Base-by-base conservation (phyloP, 2,329 filamentous ascomycete genomes). In the Pyrenochaeta sp. region DNA sequence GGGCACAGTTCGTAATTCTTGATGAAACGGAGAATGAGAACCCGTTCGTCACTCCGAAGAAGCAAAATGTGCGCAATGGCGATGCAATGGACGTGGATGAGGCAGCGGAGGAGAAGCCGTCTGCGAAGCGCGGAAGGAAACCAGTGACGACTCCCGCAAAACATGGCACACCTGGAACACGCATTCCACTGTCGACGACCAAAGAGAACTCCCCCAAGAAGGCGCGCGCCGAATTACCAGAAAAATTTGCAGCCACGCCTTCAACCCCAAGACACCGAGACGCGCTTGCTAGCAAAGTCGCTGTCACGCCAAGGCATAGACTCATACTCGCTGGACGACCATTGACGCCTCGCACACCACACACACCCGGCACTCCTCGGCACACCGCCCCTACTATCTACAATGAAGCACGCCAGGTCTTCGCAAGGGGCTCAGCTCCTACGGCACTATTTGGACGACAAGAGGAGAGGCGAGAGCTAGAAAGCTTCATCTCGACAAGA, bases 401-500 rank as follows among this genome's bases (percentile, higher is more conserved):
- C 77, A 92, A 95, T 62, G 85, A 89, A 59, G 95, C 93, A 15
- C 88, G 94, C 30, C 92, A 97, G 71, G 80, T 96, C 2, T 99
- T 99, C 73, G 89, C 91, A 6, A 88, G 92, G 49, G 91, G 91
- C 61, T 88, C 90, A 8, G 88, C 89, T 54, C 90, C 91, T 1
- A 88, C 89, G 2, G 86, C 88, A 66, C 82, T 97, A 12, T 84
- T 96, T 54, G 93, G 93, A 48, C 88, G 93, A 45, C 91, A 96
- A 30, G 80, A 78, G 49, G 86, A 91, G 77, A 85, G 72, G 82
- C 80, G 84, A 13, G 88, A 93, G 63, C 80, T 98, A 34, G 80
- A 82, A 12, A 77, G 73, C 0, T 97, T 97, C 72, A 83, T 97
- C 50, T 81, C 86, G 39, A 84, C 85, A 50, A 87, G 88, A 66